Percentiles rank a stretch among this genome's conserved stretches.
These are phyloP conservation scores for Mycena indigotica DNA, from an alignment of 768 basidiomycete species.

Conservation along the genomic window DNA sequence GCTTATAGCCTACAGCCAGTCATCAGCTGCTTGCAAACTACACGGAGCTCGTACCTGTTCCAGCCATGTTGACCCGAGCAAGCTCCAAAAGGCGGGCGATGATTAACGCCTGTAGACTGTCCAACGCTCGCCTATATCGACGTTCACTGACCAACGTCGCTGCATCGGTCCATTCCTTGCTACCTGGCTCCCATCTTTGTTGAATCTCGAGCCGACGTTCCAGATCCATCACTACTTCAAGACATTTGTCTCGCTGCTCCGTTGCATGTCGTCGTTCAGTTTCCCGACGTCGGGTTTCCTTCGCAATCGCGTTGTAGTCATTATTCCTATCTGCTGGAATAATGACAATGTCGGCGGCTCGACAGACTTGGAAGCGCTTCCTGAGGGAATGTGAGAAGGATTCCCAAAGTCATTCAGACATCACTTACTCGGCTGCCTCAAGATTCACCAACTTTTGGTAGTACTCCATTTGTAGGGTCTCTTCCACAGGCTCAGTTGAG, in stretches of 20 bases:
- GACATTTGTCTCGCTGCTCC: background rate
- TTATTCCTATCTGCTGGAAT: background rate
- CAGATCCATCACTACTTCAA: background rate
- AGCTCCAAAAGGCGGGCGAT: constrained; percentile 16
- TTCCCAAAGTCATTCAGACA: too few species aligned
- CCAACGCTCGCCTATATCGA: constrained; percentile 4
- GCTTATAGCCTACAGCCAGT: background rate
- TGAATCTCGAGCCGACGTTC: background rate
- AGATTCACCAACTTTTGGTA: background rate
- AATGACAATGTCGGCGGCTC: background rate
- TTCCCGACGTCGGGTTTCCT: background rate
- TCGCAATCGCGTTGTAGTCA: background rate
- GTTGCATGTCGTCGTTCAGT: background rate
- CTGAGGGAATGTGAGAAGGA: background rate
- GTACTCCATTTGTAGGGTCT: constrained; percentile 15
- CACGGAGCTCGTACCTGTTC: constrained; percentile 6
- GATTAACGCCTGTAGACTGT: constrained; percentile 8
- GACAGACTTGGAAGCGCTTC: background rate
- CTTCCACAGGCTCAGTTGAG: constrained; percentile 15
- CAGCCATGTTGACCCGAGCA: constrained; percentile 10
- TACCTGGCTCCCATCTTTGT: background rate
- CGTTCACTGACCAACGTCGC: background rate
- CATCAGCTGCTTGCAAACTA: too few species aligned
- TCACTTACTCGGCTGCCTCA: background rate
- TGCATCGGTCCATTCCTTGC: background rate